These are phyloP conservation scores for Aspergillus chevalieri DNA, from an alignment of 2,329 filamentous ascomycete genomes.

Conservation along the genomic window DNA sequence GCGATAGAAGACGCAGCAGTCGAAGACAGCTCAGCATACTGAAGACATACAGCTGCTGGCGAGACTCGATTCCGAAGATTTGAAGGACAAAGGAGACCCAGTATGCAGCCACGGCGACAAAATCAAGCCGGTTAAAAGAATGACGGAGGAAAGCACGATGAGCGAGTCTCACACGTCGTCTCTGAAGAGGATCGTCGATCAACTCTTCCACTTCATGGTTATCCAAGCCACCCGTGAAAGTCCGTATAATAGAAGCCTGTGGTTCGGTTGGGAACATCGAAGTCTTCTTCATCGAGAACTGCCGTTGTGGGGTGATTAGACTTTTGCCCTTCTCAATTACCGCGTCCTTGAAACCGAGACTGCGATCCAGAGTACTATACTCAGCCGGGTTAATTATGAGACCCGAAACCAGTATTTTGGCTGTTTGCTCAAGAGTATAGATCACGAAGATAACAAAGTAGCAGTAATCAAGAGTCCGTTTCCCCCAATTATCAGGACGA, in stretches of 20 bases:
- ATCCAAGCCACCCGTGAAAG: slow-evolving; percentile 69
- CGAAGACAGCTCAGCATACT: slow-evolving; percentile 94
- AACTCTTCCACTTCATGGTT: slow-evolving; percentile 53
- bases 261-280: slow-evolving; percentile 33
- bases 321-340: slow-evolving; percentile 69
- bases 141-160: slow-evolving; percentile 88
- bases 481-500: slow-evolving; percentile 60
- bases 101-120: slow-evolving; percentile 87
- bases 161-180: slow-evolving; percentile 78
- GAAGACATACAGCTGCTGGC: slow-evolving; percentile 76
- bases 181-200: slow-evolving; percentile 62
- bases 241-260: slow-evolving; percentile 59
- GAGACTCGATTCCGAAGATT: slow-evolving; percentile 61
- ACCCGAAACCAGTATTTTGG: slow-evolving; percentile 86
- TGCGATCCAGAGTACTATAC: slow-evolving; percentile 83
- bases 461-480: slow-evolving; percentile 63
- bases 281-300: slow-evolving; percentile 57
- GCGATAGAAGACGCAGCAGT: slow-evolving; percentile 79
- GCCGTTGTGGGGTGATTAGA: slow-evolving; percentile 75
- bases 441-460: slow-evolving; percentile 78
- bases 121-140: slow-evolving; percentile 92
- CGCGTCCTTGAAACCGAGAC: slow-evolving; percentile 66
- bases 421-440: slow-evolving; percentile 78
- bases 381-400: slow-evolving; percentile 85
- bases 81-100: slow-evolving; percentile 82